These are phyloP conservation scores for Trichoderma polysporum DNA, from an alignment of 2,329 filamentous ascomycete species.

Conservation along the genomic window DNA sequence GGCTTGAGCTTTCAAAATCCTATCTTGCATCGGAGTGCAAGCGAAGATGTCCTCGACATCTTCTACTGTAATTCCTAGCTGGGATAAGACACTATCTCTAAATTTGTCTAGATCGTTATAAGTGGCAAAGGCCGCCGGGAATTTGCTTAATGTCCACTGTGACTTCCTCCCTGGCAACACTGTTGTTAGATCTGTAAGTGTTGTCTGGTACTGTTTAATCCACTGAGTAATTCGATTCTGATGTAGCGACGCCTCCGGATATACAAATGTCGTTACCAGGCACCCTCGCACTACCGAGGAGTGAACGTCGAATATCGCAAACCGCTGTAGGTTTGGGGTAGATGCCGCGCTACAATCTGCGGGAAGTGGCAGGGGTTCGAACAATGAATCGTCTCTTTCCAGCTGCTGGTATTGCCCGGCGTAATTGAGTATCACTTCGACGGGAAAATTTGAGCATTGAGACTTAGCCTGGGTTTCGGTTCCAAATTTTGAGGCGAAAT, in stretches of 20 bases:
- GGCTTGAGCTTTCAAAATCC: too few relatives aligned
- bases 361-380: neutral
- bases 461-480: too few relatives aligned
- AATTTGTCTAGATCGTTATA: neutral
- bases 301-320: neutral
- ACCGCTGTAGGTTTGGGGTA: neutral
- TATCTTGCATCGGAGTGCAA: too few relatives aligned
- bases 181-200: neutral
- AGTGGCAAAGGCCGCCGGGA: neutral
- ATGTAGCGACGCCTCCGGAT: neutral
- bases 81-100: too few relatives aligned
- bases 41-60: too few relatives aligned
- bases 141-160: neutral
- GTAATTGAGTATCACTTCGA: slow-evolving; percentile 32
- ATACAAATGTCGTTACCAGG: neutral
- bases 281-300: neutral
- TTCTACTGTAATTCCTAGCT: too few relatives aligned
- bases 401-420: slow-evolving; percentile 30
- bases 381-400: neutral
- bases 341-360: neutral
- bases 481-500: too few relatives aligned
- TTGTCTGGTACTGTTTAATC: neutral
- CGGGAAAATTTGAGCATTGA: slow-evolving; percentile 30
- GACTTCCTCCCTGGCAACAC: neutral
- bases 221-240: neutral